These are phyloP conservation scores for Eragrostis curvula DNA, from an alignment of 176 grass and related monocot species.

Conservation along the genomic window DNA sequence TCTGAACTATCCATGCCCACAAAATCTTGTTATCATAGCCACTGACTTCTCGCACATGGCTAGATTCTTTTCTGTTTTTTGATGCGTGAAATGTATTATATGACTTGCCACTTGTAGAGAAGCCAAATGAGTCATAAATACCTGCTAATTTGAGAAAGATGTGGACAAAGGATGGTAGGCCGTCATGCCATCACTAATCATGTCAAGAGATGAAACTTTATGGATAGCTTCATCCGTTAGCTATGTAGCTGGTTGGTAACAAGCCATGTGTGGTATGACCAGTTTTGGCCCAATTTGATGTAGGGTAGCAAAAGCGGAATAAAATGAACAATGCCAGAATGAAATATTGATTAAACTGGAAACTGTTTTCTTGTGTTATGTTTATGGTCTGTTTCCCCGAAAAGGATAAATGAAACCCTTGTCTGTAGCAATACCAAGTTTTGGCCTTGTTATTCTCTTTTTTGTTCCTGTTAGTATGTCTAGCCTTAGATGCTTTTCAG, in stretches of 20 bases:
- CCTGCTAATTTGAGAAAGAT: background rate
- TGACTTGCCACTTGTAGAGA: background rate
- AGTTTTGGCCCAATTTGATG: background rate
- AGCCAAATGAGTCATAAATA: background rate
- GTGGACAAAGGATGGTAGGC: constrained; percentile 2
- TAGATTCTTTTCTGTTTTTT: background rate
- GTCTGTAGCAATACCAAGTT: background rate
- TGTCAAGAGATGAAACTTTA: background rate
- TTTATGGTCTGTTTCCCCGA: background rate
- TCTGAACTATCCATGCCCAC: background rate
- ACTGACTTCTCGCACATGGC: background rate
- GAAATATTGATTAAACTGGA: background rate
- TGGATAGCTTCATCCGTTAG: background rate
- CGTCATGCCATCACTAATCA: background rate
- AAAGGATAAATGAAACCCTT: background rate
- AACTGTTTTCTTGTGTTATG: background rate
- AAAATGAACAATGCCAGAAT: background rate
- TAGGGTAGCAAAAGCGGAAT: background rate
- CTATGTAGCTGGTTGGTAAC: background rate
- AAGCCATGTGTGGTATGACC: background rate
- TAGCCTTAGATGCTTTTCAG: background rate
- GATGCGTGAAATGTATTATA: background rate
- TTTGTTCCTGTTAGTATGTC: background rate
- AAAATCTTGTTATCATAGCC: background rate
- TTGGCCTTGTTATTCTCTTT: background rate